Conservation (phyloP, 2,329 filamentous ascomycete species). For the Dactylonectria macrodidyma region DNA sequence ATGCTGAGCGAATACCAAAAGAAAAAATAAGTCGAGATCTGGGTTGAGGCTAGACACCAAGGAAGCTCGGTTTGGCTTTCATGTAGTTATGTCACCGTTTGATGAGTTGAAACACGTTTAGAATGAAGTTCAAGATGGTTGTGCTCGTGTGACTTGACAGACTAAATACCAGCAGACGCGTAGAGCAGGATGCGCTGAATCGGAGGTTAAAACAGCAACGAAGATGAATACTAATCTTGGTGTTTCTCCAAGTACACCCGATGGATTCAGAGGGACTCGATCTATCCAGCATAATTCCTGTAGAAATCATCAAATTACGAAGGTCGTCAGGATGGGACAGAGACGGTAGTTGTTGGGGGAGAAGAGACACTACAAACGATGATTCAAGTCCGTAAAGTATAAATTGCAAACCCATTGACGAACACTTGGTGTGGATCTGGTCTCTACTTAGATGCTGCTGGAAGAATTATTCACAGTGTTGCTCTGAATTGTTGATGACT, state of each 20-base stretch:
- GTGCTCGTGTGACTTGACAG: neutral
- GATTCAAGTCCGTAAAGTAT: too few species aligned
- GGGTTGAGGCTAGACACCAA: constrained; percentile 56
- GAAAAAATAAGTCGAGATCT: constrained; percentile 50
- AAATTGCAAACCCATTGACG: too few species aligned
- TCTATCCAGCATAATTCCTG: too few species aligned
- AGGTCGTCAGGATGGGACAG: too few species aligned
- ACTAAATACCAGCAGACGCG: neutral
- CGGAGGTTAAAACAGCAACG: neutral
- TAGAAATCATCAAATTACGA: too few species aligned
- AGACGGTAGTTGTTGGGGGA: too few species aligned
- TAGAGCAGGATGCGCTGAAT: neutral
- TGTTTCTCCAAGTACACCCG: too few species aligned
- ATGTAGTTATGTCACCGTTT: constrained; percentile 61
- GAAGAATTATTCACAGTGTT: too few species aligned
- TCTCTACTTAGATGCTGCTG: too few species aligned
- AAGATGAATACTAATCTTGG: neutral
- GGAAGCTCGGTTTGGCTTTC: constrained; percentile 56
- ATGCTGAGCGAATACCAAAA: constrained; percentile 54
- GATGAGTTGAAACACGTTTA: constrained; percentile 58
- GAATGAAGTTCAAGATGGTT: constrained; percentile 46
- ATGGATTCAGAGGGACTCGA: too few species aligned
- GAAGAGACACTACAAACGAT: too few species aligned
- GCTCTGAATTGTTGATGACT: neutral
- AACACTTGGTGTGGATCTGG: too few species aligned